Percentiles rank a stretch among this genome's conserved stretches.
Conservation (phyloP, 305 asterid genomes). For the Euphrasia arctica region DNA sequence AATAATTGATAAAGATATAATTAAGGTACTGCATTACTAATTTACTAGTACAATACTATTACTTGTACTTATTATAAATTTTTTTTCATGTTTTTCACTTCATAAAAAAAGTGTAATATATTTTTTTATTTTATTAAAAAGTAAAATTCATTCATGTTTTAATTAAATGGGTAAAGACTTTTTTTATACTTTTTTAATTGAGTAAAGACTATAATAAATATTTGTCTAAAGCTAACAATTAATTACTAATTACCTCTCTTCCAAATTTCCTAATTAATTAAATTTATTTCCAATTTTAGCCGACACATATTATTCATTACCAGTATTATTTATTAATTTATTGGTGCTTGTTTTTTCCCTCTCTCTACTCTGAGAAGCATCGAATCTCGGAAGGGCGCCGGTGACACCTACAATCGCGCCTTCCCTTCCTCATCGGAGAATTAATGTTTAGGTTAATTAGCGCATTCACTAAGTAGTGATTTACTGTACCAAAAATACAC, state of each 20-base stretch:
- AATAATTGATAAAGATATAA: background rate
- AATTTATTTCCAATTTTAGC: conserved; percentile 31
- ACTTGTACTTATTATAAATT: too few species aligned
- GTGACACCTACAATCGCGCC: conserved; percentile 39
- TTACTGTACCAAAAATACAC: conserved; percentile 20
- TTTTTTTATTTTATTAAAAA: too few species aligned
- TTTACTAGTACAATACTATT: too few species aligned
- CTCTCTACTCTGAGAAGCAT: conserved; percentile 38
- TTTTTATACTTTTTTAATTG: too few species aligned
- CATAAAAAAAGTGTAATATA: too few species aligned
- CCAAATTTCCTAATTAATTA: background rate
- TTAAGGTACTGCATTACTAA: background rate
- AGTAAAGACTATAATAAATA: too few species aligned
- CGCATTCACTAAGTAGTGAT: conserved; percentile 4
- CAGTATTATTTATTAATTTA: background rate
- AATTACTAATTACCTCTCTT: too few species aligned
- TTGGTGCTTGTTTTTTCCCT: conserved; percentile 2
- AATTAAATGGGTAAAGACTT: too few species aligned
- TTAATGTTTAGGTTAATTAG: conserved; percentile 29
- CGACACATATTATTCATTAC: conserved; percentile 35
- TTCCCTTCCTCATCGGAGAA: conserved; percentile 19
- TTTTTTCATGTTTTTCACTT: too few species aligned
- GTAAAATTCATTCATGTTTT: too few species aligned
- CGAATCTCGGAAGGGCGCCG: conserved; percentile 65
- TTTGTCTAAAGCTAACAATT: too few species aligned